Base-by-base conservation (phyloP, 73 alveolate genomes). In the Blepharisma japonicum region DNA sequence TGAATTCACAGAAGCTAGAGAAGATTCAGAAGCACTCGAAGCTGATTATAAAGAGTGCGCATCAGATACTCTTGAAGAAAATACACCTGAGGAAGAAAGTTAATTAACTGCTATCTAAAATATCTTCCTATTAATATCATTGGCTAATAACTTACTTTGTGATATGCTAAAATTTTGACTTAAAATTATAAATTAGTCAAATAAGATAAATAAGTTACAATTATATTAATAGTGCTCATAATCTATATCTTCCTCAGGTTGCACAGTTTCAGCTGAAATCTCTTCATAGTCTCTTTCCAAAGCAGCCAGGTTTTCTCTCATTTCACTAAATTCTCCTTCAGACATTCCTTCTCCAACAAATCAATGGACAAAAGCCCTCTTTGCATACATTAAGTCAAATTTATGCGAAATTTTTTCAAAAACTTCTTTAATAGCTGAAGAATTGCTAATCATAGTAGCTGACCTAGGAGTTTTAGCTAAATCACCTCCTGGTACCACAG, bases 291-390 rank as follows among this genome's bases (percentile, higher is more conserved):
- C 99, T 86, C 90, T 91, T 89, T 95, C 98, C 56, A 95, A 89
- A 56, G 99, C 98, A 61, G 98, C 98, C 66, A 95, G 95, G 86
- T 95, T 96, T 82, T 95, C 99, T 88, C 98, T 90, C 82, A 98
- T 98, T 88, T 93, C 97, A 68, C 91, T 93, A 81, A 95, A 89
- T 77, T 89, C 95, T 55, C 94, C 89, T 81, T 91, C 97, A 77
- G 85, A 94, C 97, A 91, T 88, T 49, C 97, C 97, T 77, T 85
- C 87, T 45, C 94, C 94, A 68, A 92, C 98, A 81, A 80, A 92
- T 91, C 93, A 88, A 86, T 92, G 98, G 81, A 92, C 96, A 83
- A 91, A 93, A 76, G 98, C 98, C 78, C 98, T 89, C 93, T 90
- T 90, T 76, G 87, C 86, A 6, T 39, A 45, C 89, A 87, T 68